Conservation (phyloP, 768 basidiomycete genomes). For the Suillus americanus region DNA sequence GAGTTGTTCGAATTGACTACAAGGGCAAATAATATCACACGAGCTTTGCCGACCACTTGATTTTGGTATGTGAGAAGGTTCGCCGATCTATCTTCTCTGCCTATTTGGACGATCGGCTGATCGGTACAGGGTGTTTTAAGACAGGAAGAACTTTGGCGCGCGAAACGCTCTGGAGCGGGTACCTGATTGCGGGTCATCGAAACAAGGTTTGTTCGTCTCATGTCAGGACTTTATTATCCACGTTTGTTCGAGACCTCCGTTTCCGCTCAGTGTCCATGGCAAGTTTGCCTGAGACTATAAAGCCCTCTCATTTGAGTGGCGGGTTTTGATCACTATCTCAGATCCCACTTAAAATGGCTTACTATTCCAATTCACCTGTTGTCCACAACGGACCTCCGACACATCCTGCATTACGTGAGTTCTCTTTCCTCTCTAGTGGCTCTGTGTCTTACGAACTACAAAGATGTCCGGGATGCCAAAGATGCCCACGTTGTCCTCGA, state of each 20-base stretch:
- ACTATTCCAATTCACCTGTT: constrained; percentile 17
- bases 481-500: constrained; percentile 78
- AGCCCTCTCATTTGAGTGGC: constrained; percentile 8
- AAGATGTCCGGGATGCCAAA: constrained; percentile 78
- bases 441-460: constrained; percentile 3
- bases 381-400: constrained; percentile 27
- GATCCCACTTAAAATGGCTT: constrained; percentile 8
- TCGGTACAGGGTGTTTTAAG: constrained; percentile 10
- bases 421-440: neutral
- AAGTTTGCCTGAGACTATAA: constrained; percentile 27
- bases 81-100: constrained; percentile 15
- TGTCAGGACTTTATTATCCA: constrained; percentile 30
- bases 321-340: constrained; percentile 9
- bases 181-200: constrained; percentile 22
- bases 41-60: constrained; percentile 13
- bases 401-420: constrained; percentile 32
- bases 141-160: constrained; percentile 18
- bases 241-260: constrained; percentile 23
- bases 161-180: constrained; percentile 18
- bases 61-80: constrained; percentile 20
- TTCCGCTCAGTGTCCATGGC: constrained; percentile 12
- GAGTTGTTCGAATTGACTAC: neutral
- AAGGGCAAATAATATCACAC: constrained; percentile 16
- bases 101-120: constrained; percentile 16
- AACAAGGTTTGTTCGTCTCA: constrained; percentile 31